Base-by-base conservation (phyloP, 2,329 filamentous ascomycete species). In the Sarocladium brachiariae region DNA sequence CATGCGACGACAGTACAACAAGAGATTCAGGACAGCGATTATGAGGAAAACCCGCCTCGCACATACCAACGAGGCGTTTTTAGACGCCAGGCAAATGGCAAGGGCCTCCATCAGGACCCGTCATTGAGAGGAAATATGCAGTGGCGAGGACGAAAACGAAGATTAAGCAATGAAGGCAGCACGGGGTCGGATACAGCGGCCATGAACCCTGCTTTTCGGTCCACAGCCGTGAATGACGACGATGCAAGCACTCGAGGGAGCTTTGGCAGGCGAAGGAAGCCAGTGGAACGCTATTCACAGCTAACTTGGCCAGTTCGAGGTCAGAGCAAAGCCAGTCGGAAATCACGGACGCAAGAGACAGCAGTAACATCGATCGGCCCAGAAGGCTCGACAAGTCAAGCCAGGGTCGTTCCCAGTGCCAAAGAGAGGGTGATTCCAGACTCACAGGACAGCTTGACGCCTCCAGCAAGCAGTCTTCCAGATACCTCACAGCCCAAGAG, bases 281-380 rank as follows among this genome's bases (percentile, higher is more conserved):
- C 24, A n/a, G 43, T 47, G 24, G 43, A 47, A 47, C 27, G 13
- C 43, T 23, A 30, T 16, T 30, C 43, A 6, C 43, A 47, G 43
- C 8, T 47, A 3, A 33, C 27, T 4, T 47, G 39, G 39, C 35
- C 35, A 21, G 16, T 39, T 6, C 21, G 16, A 13, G 16, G 35
- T 21, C 35, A 43, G n/a, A 23, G 39, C 13, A 43, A 25, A 13
- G 35, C 16, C 19, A 8, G 16, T 39, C 39, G 11, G 19, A 24
- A 14, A 16, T 11, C 7, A 43, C 24, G 13, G 23, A 16, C 16
- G 39, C 21, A 43, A 23, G 13, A 21, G 7, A 13, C 27, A 21
- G 4, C n/a, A 39, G 35, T 21, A 39, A n/a, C 8, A 30, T 13
- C 27, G 27, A 30, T 30, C 27, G 27, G 9, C 34, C 9, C 9